Percentiles rank a stretch among this genome's conserved stretches.
These are phyloP conservation scores for Globisporangium acanthophoron DNA, from an alignment of 352 stramenopile genomes.

Conservation along the genomic window DNA sequence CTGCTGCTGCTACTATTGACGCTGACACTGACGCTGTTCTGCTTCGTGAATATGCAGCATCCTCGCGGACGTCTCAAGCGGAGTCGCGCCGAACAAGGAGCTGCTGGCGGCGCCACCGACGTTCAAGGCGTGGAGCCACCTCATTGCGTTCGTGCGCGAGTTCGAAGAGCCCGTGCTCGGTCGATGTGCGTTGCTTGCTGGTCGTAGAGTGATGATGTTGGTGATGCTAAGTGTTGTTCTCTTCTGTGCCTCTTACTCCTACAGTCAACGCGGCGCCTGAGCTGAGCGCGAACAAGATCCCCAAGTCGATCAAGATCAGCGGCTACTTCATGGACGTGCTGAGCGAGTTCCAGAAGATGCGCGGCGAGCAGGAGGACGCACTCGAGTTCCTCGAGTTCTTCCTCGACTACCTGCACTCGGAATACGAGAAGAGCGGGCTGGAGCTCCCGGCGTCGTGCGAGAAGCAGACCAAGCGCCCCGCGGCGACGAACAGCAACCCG, in stretches of 20 bases:
- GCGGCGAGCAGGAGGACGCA: constrained; percentile 76
- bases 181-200: constrained; percentile 32
- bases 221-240: not conserved
- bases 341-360: constrained; percentile 78
- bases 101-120: constrained; percentile 39
- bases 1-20: not conserved
- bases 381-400: constrained; percentile 87
- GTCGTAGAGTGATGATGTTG: not conserved
- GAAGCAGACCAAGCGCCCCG: constrained; percentile 46
- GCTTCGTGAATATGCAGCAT: constrained; percentile 25
- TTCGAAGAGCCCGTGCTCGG: constrained; percentile 77
- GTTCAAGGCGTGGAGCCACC: constrained; percentile 74
- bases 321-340: constrained; percentile 81
- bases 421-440: constrained; percentile 73
- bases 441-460: constrained; percentile 51
- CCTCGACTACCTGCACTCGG: constrained; percentile 74
- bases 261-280: constrained; percentile 9
- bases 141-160: constrained; percentile 72
- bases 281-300: constrained; percentile 35
- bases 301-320: constrained; percentile 71
- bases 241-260: constrained; percentile 5
- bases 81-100: constrained; percentile 29
- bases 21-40: not conserved
- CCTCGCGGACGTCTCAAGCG: constrained; percentile 57
- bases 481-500: constrained; percentile 12